These are phyloP conservation scores for Nannochloropsis salina DNA, from an alignment of 108 stramenopile genomes.

Conservation along the genomic window DNA sequence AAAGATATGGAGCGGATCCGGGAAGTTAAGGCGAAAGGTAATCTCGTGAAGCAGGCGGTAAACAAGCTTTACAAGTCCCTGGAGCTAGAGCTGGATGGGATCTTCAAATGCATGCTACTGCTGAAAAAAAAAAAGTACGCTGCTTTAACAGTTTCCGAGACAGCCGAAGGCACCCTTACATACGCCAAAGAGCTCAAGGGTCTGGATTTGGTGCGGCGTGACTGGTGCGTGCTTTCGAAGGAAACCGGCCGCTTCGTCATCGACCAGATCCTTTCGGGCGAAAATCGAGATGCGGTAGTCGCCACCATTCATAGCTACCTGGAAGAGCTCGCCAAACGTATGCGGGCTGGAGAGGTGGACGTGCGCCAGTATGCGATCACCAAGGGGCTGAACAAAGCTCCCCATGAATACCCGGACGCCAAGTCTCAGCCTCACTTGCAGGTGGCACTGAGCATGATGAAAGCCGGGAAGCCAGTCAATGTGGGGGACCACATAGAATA, in stretches of 20 bases:
- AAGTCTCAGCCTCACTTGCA: constrained; percentile 88
- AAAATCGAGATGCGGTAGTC: constrained; percentile 70
- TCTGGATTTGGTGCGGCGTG: constrained; percentile 94
- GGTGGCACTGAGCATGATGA: constrained; percentile 92
- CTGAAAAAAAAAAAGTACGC: constrained; percentile 99
- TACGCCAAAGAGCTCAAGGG: constrained; percentile 77
- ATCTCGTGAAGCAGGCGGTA: constrained; percentile 87
- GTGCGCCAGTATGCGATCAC: constrained; percentile 92
- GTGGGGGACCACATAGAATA: constrained; percentile 98
- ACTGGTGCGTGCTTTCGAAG: constrained; percentile 97
- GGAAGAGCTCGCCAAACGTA: constrained; percentile 72
- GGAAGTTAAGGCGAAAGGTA: constrained; percentile 56
- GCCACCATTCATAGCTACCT: constrained; percentile 79
- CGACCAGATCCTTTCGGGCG: constrained; percentile 83
- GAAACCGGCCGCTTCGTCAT: constrained; percentile 83
- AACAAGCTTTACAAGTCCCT: constrained; percentile 94
- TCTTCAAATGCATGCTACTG: constrained; percentile 90
- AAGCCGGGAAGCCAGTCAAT: constrained; percentile 79
- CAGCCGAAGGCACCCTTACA: constrained; percentile 59
- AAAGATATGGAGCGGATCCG: neutral
- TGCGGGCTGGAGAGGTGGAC: constrained; percentile 72
- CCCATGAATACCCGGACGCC: constrained; percentile 95
- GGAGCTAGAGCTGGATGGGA: constrained; percentile 95
- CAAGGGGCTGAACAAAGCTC: constrained; percentile 96
- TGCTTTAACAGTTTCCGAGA: constrained; percentile 72